Conservation (phyloP, 1,139 yeast species). For the Debaryomyces coudertii region DNA sequence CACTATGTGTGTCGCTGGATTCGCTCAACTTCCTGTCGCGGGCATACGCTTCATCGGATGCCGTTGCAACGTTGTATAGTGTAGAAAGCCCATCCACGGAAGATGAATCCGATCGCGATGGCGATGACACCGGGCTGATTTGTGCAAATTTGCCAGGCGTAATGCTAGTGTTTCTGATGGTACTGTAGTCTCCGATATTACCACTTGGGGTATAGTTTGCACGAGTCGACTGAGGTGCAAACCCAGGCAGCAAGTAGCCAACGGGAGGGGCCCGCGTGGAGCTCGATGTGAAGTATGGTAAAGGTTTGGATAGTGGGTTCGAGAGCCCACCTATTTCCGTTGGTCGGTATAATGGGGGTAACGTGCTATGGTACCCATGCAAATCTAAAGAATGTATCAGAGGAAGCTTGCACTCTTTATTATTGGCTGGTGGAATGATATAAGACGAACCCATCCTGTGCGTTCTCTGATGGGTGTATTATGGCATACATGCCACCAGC, state of each 20-base stretch:
- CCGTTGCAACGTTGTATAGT: constrained; percentile 9
- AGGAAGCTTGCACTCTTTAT: constrained; percentile 24
- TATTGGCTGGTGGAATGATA: constrained; percentile 10
- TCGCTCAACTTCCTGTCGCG: constrained; percentile 4
- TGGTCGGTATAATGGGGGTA: background rate
- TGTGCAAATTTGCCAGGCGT: background rate
- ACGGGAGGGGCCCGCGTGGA: background rate
- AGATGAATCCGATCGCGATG: background rate
- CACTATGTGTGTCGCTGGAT: constrained; percentile 1
- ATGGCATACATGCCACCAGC: background rate
- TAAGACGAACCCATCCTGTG: constrained; percentile 12
- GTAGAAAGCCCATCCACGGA: constrained; percentile 7
- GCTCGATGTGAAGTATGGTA: background rate
- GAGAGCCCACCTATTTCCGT: background rate
- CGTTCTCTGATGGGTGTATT: background rate
- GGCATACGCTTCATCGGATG: background rate
- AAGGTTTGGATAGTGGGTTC: background rate
- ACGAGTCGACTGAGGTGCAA: background rate
- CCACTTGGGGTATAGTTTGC: background rate
- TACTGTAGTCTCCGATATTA: background rate
- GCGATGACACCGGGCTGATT: constrained; percentile 1
- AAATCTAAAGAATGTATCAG: constrained; percentile 35
- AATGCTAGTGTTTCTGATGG: background rate
- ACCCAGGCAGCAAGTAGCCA: background rate
- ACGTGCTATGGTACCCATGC: constrained; percentile 12